These are phyloP conservation scores for Conticribra weissflogii DNA, from an alignment of 108 stramenopile genomes.

Conservation along the genomic window DNA sequence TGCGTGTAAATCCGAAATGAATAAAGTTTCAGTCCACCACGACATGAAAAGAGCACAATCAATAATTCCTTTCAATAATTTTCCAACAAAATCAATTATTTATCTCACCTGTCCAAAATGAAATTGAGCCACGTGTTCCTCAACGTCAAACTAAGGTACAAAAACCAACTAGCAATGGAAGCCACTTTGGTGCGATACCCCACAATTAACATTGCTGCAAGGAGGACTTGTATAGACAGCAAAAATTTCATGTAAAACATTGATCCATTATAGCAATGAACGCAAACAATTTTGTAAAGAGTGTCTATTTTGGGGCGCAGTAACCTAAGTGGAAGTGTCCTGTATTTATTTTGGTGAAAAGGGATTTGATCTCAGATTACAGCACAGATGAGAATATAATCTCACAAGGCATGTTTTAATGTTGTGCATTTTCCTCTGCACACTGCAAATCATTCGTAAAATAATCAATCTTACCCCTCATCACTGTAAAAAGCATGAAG, in stretches of 20 bases:
- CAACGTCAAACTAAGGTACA: conserved; percentile 78
- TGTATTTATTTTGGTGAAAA: conserved; percentile 7
- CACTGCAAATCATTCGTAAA: too few relatives aligned
- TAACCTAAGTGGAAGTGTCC: conserved; percentile 71
- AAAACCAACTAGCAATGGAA: conserved; percentile 71
- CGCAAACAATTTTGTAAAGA: conserved; percentile 67
- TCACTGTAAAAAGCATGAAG: conserved; percentile 83
- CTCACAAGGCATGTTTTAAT: conserved; percentile 10
- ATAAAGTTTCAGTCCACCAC: conserved; percentile 2
- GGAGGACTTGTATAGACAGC: conserved; percentile 59
- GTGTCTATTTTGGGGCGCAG: conserved; percentile 70
- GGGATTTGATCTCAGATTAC: neutral
- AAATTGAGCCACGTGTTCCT: conserved; percentile 88
- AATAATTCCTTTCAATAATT: too few relatives aligned
- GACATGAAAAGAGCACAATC: neutral
- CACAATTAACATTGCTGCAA: conserved; percentile 63
- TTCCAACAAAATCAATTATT: neutral
- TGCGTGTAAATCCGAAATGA: neutral
- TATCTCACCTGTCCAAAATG: conserved; percentile 74
- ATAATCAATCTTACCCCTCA: conserved; percentile 82
- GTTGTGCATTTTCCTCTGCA: too few relatives aligned
- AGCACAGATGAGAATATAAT: neutral
- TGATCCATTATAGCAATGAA: conserved; percentile 75
- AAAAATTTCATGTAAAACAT: conserved; percentile 64
- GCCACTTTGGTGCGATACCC: conserved; percentile 67